Evolutionary conservation across 257 asterid species (phyloP).

Genomic region (Rhazya stricta): DNA sequence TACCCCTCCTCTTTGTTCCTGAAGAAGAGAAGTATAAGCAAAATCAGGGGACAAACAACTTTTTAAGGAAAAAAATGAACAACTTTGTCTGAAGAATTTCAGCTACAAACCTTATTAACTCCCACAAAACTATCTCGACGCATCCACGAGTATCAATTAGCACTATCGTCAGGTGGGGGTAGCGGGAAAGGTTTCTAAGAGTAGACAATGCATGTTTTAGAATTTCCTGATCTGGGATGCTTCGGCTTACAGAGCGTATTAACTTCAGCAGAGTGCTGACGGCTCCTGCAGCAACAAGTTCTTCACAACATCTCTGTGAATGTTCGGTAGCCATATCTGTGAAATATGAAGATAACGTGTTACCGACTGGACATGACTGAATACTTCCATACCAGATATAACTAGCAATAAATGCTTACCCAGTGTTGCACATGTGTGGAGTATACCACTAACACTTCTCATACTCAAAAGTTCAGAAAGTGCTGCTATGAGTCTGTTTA

Average conservation of each 20-base stretch:
- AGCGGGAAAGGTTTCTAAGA: constrained; percentile 78
- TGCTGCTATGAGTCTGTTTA: constrained; percentile 85
- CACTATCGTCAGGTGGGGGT: constrained; percentile 50
- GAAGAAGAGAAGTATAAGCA: constrained; percentile 10
- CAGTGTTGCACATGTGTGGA: constrained; percentile 82
- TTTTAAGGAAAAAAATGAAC: background rate
- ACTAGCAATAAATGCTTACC: constrained; percentile 33
- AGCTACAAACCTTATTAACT: constrained; percentile 50
- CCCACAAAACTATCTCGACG: constrained; percentile 55
- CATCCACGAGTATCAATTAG: constrained; percentile 50
- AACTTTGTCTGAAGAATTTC: constrained; percentile 1
- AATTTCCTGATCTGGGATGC: constrained; percentile 93
- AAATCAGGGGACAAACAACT: background rate
- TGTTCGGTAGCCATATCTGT: constrained; percentile 88
- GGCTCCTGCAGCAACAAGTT: constrained; percentile 90
- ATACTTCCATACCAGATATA: background rate
- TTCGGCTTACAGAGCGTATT: constrained; percentile 79
- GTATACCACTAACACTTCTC: constrained; percentile 78
- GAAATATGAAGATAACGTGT: constrained; percentile 9
- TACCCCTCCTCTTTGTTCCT: constrained; percentile 95
- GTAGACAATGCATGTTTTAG: constrained; percentile 83
- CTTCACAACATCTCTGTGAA: constrained; percentile 87
- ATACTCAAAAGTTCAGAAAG: constrained; percentile 71
- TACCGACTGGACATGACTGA: background rate
- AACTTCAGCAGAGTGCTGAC: constrained; percentile 57